Percentiles rank a stretch among this genome's conserved stretches.
These are phyloP conservation scores for Exophiala sp. DNA, from an alignment of 2,329 filamentous ascomycete genomes.

Conservation along the genomic window DNA sequence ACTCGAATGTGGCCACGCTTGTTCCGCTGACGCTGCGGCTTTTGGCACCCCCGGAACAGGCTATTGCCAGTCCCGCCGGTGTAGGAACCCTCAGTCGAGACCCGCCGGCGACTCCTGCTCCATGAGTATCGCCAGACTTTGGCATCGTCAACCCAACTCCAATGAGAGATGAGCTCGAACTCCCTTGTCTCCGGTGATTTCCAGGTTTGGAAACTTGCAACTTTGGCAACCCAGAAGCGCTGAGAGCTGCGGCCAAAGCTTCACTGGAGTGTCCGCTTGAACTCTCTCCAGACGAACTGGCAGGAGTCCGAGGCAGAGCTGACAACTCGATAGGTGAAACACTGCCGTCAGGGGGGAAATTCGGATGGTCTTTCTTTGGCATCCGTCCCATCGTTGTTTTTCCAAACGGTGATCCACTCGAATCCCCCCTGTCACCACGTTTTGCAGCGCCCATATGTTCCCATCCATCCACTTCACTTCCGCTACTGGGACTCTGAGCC, in stretches of 20 bases:
- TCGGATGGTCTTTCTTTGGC: constrained; percentile 3
- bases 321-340: constrained; percentile 4
- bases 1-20: constrained; percentile 15
- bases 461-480: constrained; percentile 8
- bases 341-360: not conserved
- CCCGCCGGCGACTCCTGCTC: constrained; percentile 3
- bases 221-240: constrained; percentile 3
- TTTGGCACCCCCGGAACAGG: constrained; percentile 5
- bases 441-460: not conserved
- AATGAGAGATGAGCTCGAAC: constrained; percentile 13
- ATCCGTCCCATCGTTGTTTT: constrained; percentile 9
- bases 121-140: not conserved
- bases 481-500: constrained; percentile 11
- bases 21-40: constrained; percentile 14
- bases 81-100: constrained; percentile 15
- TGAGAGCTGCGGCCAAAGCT: constrained; percentile 9
- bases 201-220: not conserved
- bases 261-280: not conserved
- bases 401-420: constrained; percentile 6
- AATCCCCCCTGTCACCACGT: constrained; percentile 4
- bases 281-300: not conserved
- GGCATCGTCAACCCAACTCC: constrained; percentile 1
- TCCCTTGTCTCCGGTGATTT: constrained; percentile 11
- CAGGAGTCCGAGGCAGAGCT: constrained; percentile 6
- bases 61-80: constrained; percentile 11